Conservation (phyloP, 164 flowering plant genomes). For the Magnolia sinica region DNA sequence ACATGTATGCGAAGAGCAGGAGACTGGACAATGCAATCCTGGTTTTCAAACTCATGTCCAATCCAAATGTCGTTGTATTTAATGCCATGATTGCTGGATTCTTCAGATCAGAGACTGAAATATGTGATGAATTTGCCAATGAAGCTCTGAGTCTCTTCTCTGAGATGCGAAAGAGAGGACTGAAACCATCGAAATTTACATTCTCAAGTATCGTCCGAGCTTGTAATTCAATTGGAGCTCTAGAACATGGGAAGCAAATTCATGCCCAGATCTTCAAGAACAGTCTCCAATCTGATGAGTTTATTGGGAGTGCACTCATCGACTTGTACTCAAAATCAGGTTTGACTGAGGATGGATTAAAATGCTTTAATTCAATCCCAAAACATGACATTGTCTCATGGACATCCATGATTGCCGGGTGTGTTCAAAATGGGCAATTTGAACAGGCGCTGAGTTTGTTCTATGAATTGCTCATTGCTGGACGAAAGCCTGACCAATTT, state of each 20-base stretch:
- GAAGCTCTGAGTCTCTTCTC: slow-evolving; percentile 41
- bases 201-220: slow-evolving; percentile 52
- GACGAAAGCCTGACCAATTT: slow-evolving; percentile 45
- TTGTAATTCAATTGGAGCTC: slow-evolving; percentile 32
- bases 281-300: slow-evolving; percentile 46
- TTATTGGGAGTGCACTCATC: slow-evolving; percentile 51
- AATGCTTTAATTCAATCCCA: slow-evolving; percentile 41
- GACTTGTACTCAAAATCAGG: slow-evolving; percentile 45
- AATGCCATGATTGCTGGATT: slow-evolving; percentile 66
- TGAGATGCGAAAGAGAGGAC: slow-evolving; percentile 39
- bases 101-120: slow-evolving; percentile 20
- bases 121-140: slow-evolving; percentile 19
- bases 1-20: slow-evolving; percentile 55
- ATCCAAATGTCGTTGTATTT: slow-evolving; percentile 44
- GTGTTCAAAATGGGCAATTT: slow-evolving; percentile 37
- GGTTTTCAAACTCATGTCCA: slow-evolving; percentile 37
- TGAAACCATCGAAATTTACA: slow-evolving; percentile 48
- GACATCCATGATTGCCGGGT: slow-evolving; percentile 53
- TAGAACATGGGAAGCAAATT: slow-evolving; percentile 50
- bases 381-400: slow-evolving; percentile 47
- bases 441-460: slow-evolving; percentile 40
- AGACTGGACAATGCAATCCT: slow-evolving; percentile 28
- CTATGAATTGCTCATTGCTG: slow-evolving; percentile 30
- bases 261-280: slow-evolving; percentile 54
- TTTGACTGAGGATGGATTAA: slow-evolving; percentile 33